Evolutionary conservation across 1,284 basidiomycete species (phyloP), one percentile per base, ranked within the genome.

Genomic region (Fomes fomentarius): DNA sequence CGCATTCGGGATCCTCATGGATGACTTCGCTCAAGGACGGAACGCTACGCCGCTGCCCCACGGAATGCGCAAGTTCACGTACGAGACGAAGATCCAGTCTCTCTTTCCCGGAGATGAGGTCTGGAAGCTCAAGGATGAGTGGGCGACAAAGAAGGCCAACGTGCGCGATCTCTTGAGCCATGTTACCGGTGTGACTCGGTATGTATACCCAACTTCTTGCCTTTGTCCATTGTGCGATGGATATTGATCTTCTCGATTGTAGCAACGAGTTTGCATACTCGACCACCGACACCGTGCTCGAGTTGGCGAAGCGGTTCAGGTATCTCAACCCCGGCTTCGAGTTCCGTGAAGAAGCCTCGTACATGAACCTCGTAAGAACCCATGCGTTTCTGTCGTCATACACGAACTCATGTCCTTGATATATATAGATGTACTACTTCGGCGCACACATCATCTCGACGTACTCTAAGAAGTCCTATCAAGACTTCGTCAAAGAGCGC

Each of bases 331-430:
- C 75, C 0, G 65, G 70, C 1, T 72, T 67, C 34, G 77, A 76
- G 56, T 61, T 78, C 1, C 69, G 78, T 15, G 60, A 77, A 52
- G 63, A 61, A 21, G 77, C 66, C 62, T 69, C 68, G 3, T 80
- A 78, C 65, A 77, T 71, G 58, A 78, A 78, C 33, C 65, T 70
- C 38, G 78, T 73, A 45, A 4, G 43, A 4, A 4, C 19, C 45
- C 19, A 26, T 25, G 19, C 30, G 33, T 15, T 28, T 35, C 22
- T 31, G n/a, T 38, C 5, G 1, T 11, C 7, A 12, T 21, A n/a
- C n/a, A n/a, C n/a, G n/a, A n/a, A n/a, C n/a, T n/a, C n/a, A n/a
- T n/a, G n/a, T n/a, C n/a, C n/a, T n/a, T n/a, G n/a, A n/a, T n/a
- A n/a, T n/a, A n/a, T n/a, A n/a, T 21, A 54, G 52, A 44, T 54